phyloP scores from a whole-genome alignment of 2,329 filamentous ascomycete species.

The Ophiocordyceps australis region DNA sequence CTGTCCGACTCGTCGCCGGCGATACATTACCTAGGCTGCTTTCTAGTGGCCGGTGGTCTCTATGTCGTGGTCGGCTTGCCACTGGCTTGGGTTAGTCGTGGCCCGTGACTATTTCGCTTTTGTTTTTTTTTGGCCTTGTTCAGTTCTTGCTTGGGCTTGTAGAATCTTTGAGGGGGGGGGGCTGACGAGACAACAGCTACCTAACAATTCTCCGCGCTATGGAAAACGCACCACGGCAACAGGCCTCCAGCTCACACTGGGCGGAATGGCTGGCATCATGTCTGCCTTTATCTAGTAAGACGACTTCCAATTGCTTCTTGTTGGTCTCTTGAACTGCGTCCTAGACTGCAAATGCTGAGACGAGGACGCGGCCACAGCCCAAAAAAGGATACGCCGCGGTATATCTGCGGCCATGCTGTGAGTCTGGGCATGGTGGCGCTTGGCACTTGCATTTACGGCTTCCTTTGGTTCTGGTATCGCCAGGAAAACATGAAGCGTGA shows the following conservation, averaged over 20 bases:
- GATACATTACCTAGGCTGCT: constrained; percentile 58
- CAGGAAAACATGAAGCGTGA: constrained; percentile 26
- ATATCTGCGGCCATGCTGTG: constrained; percentile 41
- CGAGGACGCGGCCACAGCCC: constrained; percentile 12
- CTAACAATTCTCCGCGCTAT: constrained; percentile 54
- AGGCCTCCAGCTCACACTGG: constrained; percentile 51
- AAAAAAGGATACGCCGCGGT: constrained; percentile 32
- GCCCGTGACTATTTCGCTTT: too few relatives aligned
- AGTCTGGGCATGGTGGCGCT: constrained; percentile 39
- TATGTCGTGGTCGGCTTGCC: constrained; percentile 42
- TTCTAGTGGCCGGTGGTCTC: constrained; percentile 56
- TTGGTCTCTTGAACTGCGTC: too few relatives aligned
- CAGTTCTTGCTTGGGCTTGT: too few relatives aligned
- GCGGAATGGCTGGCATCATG: constrained; percentile 57
- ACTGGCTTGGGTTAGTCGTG: constrained; percentile 29
- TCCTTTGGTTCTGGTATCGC: constrained; percentile 34
- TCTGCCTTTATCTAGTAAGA: constrained; percentile 44
- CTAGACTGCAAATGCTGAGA: too few relatives aligned
- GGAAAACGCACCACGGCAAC: constrained; percentile 59
- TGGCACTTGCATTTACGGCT: constrained; percentile 29
- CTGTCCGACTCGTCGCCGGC: constrained; percentile 39
- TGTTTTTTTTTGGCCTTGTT: too few relatives aligned
- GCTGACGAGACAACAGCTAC: too few relatives aligned
- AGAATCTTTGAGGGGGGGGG: too few relatives aligned
- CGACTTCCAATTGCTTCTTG: too few relatives aligned